A percentile compares a stretch with the other conserved stretches of the same genome.
Conservation (phyloP, 345 rosid genomes). For the Diplotaxis tenuifolia region DNA sequence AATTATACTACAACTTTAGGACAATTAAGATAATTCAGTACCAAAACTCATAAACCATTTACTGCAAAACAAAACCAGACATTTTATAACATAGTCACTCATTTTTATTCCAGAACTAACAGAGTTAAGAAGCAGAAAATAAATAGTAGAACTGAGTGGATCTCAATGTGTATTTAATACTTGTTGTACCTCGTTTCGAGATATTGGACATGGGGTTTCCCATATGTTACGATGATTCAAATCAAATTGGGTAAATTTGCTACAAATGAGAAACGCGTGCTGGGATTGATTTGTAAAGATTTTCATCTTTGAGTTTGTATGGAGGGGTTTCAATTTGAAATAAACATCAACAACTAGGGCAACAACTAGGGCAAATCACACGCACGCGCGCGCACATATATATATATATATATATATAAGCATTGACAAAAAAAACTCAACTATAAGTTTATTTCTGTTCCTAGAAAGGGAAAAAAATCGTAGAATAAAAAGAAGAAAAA, state of each 20-base stretch:
- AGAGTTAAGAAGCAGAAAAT: neutral
- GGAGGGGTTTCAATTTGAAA: neutral
- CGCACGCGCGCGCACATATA: too few species aligned
- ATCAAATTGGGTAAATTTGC: neutral
- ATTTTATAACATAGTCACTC: slow-evolving; percentile 18
- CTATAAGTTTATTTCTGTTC: too few species aligned
- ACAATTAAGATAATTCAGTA: neutral
- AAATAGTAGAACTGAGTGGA: neutral
- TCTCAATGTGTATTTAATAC: neutral
- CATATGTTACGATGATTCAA: neutral
- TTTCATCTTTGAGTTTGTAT: neutral
- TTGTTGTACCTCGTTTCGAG: neutral
- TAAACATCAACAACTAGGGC: neutral
- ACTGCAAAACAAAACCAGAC: slow-evolving; percentile 50
- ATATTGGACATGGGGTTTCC: neutral
- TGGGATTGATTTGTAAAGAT: neutral
- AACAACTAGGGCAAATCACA: neutral
- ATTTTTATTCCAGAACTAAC: neutral
- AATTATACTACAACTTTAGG: neutral
- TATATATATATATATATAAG: too few species aligned
- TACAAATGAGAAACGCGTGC: neutral
- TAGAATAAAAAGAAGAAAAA: neutral
- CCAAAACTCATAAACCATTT: neutral
- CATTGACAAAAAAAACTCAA: too few species aligned
- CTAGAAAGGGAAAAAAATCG: too few species aligned